These are phyloP conservation scores for Alternaria metachromatica DNA, from an alignment of 2,329 filamentous ascomycete genomes.

Conservation along the genomic window DNA sequence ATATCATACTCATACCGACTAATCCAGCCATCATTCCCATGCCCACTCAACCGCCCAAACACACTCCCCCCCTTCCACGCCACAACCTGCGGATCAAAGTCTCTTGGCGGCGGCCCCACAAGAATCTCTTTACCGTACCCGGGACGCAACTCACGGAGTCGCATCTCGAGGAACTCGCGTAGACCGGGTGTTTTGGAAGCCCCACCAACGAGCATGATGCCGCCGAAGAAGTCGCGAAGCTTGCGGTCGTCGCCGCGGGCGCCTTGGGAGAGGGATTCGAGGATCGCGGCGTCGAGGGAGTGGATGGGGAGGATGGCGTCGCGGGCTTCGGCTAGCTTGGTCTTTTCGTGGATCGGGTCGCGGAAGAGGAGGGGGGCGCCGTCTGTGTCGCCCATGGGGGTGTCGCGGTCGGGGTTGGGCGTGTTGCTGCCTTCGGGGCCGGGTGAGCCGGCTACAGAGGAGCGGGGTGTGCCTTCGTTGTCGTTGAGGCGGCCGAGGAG, in stretches of 20 bases:
- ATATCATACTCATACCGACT: slow-evolving; percentile 86
- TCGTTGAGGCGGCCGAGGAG: slow-evolving; percentile 73
- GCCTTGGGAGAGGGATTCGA: slow-evolving; percentile 87
- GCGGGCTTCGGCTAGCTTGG: slow-evolving; percentile 66
- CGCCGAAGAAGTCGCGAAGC: slow-evolving; percentile 75
- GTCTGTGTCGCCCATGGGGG: slow-evolving; percentile 52
- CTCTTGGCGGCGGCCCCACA: slow-evolving; percentile 76
- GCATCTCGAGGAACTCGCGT: slow-evolving; percentile 81
- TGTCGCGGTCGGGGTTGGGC: slow-evolving; percentile 60
- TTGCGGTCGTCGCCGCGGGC: slow-evolving; percentile 91
- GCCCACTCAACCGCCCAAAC: slow-evolving; percentile 83
- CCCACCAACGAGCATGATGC: slow-evolving; percentile 50
- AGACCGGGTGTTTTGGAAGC: slow-evolving; percentile 67
- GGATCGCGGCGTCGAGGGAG: slow-evolving; percentile 85
- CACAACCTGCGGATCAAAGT: slow-evolving; percentile 97
- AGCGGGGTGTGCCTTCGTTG: slow-evolving; percentile 76
- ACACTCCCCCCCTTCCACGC: slow-evolving; percentile 98
- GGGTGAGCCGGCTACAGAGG: slow-evolving; percentile 86
- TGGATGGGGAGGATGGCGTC: slow-evolving; percentile 83
- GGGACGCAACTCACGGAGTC: slow-evolving; percentile 70
- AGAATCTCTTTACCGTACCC: slow-evolving; percentile 71
- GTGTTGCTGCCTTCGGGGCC: slow-evolving; percentile 83
- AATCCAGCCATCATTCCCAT: slow-evolving; percentile 92
- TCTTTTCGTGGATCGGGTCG: slow-evolving; percentile 57
- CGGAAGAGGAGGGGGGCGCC: slow-evolving; percentile 47